Evolutionary conservation across 495 filamentous ascomycete species (phyloP).

Genomic region (Margaritispora aquatica): DNA sequence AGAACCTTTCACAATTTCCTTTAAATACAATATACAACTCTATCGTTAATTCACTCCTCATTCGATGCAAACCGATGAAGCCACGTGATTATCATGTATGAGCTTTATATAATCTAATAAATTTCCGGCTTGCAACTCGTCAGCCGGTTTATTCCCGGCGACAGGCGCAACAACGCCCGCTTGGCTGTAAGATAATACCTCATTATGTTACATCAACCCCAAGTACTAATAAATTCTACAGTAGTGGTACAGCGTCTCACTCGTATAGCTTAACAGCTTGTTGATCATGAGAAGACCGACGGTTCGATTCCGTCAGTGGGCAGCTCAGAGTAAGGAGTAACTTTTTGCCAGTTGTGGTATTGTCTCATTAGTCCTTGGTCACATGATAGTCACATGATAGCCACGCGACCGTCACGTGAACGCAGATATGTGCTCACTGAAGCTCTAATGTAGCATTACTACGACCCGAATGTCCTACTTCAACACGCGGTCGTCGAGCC

Average conservation of each 20-base stretch:
- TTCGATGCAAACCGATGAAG: no score
- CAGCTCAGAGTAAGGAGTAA: not conserved
- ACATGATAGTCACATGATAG: no score
- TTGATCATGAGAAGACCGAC: slow-evolving; percentile 17
- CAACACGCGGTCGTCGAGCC: no score
- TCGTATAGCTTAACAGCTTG: slow-evolving; percentile 14
- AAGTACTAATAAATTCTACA: not conserved
- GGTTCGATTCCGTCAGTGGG: slow-evolving; percentile 15
- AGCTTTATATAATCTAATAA: no score
- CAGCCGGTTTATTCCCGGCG: not conserved
- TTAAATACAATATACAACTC: no score
- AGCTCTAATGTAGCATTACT: no score
- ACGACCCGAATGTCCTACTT: no score
- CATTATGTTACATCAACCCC: not conserved
- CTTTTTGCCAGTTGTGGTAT: not conserved
- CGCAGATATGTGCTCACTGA: no score
- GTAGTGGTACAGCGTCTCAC: slow-evolving; percentile 21
- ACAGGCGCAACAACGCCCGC: not conserved
- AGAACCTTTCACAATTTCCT: no score
- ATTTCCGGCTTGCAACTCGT: not conserved
- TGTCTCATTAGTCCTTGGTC: not conserved
- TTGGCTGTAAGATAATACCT: not conserved
- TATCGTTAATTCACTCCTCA: no score
- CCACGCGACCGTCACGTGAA: no score
- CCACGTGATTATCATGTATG: no score